phyloP scores from a whole-genome alignment of 2,329 filamentous ascomycete species.

The Huntiella decipiens region DNA sequence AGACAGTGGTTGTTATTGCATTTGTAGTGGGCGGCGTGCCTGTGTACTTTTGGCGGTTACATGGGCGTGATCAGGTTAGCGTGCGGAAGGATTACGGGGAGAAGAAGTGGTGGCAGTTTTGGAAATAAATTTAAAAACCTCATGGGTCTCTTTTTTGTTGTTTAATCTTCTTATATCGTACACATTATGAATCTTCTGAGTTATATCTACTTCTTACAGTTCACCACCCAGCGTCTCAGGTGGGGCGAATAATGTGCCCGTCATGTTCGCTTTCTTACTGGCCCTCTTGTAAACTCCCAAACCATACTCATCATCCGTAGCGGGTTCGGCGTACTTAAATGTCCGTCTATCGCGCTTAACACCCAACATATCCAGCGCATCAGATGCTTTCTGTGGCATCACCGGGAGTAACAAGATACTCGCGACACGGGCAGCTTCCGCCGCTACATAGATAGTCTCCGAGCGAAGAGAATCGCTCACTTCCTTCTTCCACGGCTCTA shows the following conservation, averaged over 20 bases:
- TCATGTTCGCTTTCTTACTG: neutral
- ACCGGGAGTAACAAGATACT: conserved; percentile 80
- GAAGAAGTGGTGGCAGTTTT: conserved; percentile 39
- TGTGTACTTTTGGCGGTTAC: conserved; percentile 75
- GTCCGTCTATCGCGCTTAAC: conserved; percentile 44
- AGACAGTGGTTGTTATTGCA: conserved; percentile 69
- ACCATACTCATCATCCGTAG: conserved; percentile 54
- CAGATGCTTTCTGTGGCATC: conserved; percentile 59
- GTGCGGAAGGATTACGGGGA: conserved; percentile 20
- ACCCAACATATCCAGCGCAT: conserved; percentile 59
- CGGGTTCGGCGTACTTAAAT: conserved; percentile 41
- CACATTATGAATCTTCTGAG: too few relatives aligned
- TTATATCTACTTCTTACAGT: too few relatives aligned
- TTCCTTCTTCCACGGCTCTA: conserved; percentile 46
- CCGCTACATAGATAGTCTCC: conserved; percentile 46
- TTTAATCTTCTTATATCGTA: too few relatives aligned
- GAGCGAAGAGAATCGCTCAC: conserved; percentile 21
- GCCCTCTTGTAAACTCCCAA: neutral
- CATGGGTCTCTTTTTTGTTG: too few relatives aligned
- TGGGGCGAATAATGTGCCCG: too few relatives aligned
- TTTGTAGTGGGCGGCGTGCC: conserved; percentile 74
- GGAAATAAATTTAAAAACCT: conserved; percentile 20
- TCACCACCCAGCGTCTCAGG: too few relatives aligned
- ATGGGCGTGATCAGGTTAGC: conserved; percentile 36
- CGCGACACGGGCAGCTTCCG: conserved; percentile 59